A percentile compares a stretch with the other conserved stretches of the same genome.
Evolutionary conservation across 352 stramenopile species (phyloP).

Genomic region (Phytophthora sp.): DNA sequence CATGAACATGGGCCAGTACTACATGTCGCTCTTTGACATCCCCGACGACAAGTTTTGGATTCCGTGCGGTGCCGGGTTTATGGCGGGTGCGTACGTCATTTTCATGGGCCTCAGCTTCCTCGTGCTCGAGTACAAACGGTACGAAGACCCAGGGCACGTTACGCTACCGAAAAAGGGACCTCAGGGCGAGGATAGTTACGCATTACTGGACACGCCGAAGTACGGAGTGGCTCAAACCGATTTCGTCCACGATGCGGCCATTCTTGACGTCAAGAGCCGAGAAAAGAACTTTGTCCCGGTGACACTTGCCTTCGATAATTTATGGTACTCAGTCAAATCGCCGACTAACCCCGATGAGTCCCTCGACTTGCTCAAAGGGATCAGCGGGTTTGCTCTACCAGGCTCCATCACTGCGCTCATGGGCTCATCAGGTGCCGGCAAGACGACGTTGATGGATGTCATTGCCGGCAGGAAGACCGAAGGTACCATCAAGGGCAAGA

Average conservation of each 20-base stretch:
- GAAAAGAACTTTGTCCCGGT: constrained; percentile 38
- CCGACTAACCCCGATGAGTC: constrained; percentile 45
- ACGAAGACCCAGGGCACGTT: constrained; percentile 35
- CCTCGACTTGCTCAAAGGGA: constrained; percentile 37
- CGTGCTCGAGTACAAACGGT: constrained; percentile 30
- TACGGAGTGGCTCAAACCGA: neutral
- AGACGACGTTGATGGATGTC: constrained; percentile 91
- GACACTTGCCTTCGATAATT: constrained; percentile 40
- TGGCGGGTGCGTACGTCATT: constrained; percentile 35
- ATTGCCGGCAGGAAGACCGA: constrained; percentile 76
- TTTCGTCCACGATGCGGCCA: neutral
- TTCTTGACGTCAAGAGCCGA: constrained; percentile 18
- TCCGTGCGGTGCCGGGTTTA: constrained; percentile 34
- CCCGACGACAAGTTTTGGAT: constrained; percentile 38
- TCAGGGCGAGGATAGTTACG: constrained; percentile 3
- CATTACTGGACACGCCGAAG: constrained; percentile 19
- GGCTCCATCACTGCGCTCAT: constrained; percentile 88
- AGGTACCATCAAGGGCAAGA: constrained; percentile 67
- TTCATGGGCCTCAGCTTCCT: constrained; percentile 49
- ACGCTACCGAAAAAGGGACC: constrained; percentile 3
- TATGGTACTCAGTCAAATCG: constrained; percentile 46
- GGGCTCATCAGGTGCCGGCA: constrained; percentile 76
- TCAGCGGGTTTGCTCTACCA: constrained; percentile 37
- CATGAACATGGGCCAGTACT: constrained; percentile 48
- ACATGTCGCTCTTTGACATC: constrained; percentile 41